Conservation (phyloP, 73 alveolate species). For the Paramecium octaurelia region DNA sequence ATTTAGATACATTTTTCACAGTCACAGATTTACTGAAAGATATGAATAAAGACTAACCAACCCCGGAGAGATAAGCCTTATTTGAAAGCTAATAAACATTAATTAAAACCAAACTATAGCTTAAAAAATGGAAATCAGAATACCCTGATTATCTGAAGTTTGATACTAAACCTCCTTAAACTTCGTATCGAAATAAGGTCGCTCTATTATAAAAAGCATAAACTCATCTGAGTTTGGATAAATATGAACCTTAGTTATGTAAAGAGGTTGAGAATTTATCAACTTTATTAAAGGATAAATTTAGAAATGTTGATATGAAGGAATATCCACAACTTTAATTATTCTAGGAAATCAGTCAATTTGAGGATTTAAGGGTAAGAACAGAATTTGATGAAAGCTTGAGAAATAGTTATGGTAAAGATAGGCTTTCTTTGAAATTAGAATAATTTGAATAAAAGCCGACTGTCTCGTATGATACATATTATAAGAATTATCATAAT, state of each 20-base stretch:
- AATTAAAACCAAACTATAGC: neutral
- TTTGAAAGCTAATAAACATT: neutral
- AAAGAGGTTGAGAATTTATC: neutral
- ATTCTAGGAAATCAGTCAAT: neutral
- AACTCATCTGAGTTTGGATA: neutral
- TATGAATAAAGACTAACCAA: neutral
- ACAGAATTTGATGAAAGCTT: neutral
- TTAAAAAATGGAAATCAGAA: constrained; percentile 14
- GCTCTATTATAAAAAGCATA: neutral
- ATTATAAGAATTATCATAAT: neutral
- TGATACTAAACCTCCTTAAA: neutral
- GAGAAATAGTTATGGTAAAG: neutral
- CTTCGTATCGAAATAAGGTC: neutral
- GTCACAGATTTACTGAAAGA: neutral
- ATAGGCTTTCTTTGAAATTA: neutral
- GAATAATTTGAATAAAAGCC: neutral
- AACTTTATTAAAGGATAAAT: neutral
- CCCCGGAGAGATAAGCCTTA: neutral
- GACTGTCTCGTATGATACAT: neutral
- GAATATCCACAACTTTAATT: constrained; percentile 31
- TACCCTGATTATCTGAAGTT: neutral
- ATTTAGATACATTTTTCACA: constrained; percentile 22
- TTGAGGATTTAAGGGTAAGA: neutral
- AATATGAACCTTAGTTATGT: neutral
- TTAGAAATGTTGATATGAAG: neutral